Percentiles rank a stretch among this genome's conserved stretches.
These are phyloP conservation scores for Plasmodium gaboni DNA, from an alignment of 169 alveolate genomes.

Conservation along the genomic window DNA sequence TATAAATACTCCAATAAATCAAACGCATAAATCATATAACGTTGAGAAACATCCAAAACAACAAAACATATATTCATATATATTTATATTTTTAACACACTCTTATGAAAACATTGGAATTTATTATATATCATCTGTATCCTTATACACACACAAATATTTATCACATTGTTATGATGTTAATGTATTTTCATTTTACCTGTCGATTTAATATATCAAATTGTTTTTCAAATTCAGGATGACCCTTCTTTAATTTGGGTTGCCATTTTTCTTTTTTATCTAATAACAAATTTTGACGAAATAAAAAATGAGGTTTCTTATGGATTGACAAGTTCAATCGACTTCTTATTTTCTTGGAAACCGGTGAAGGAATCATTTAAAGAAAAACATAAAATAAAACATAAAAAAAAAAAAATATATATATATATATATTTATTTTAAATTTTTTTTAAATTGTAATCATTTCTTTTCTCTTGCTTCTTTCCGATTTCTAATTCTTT, in stretches of 20 bases:
- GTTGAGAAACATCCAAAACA: no score
- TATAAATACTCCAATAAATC: not conserved
- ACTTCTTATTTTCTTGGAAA: constrained; percentile 66
- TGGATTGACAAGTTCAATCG: constrained; percentile 59
- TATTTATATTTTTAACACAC: not conserved
- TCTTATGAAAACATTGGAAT: no score
- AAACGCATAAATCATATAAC: not conserved
- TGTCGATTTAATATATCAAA: constrained; percentile 63
- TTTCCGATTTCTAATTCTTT: no score
- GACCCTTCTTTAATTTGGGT: constrained; percentile 57
- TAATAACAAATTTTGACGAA: constrained; percentile 43
- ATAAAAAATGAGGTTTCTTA: constrained; percentile 63
- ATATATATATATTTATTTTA: not conserved
- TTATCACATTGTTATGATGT: no score
- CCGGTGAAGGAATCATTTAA: constrained; percentile 70
- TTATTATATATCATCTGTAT: not conserved
- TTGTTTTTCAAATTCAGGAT: constrained; percentile 65
- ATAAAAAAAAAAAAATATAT: not conserved
- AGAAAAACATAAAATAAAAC: not conserved
- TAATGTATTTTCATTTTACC: constrained; percentile 3
- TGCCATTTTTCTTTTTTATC: constrained; percentile 62
- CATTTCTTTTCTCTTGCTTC: no score
- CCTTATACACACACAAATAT: not conserved
- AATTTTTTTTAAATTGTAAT: no score
- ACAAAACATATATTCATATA: not conserved